Base-by-base conservation (phyloP, 331 rosid species). In the Erythrophleum ivorense region DNA sequence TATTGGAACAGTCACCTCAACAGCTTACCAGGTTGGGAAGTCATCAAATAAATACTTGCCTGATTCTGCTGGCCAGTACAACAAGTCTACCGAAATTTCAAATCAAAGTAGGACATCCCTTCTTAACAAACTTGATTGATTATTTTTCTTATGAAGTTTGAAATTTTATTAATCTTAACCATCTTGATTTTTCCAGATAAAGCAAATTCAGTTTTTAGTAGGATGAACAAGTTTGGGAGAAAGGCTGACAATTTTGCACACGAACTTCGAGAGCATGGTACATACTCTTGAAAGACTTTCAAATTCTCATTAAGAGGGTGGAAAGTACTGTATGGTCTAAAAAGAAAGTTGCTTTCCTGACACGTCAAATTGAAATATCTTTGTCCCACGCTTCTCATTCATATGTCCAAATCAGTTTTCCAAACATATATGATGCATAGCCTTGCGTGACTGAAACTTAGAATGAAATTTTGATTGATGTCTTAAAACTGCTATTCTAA, bases 261-360 rank as follows among this genome's bases (percentile, higher is more conserved):
- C 45, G 89, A 87, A 83, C 70, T 90, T 21, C 81, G 85, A 16
- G 94, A 90, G 49, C 94, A 87, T 19, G 79, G 70, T 75, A 59
- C 10, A 18, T 43, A 57, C 19, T 36, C n/a, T 21, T 31, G 2
- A 31, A 31, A 13, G 3, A 24, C 41, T 62, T 65, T 1, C 5
- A n/a, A 41, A 2, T 68, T 43, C 43, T n/a, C 16, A 41, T 29
- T 24, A 68, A 41, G 6, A 53, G 45, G 6, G n/a, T 21, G 59
- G 36, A 12, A 45, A 60, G 52, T 43, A 41, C 49, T 12, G 55
- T 78, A 41, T 41, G 46, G 46, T 6, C 46, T 41, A 41, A 6
- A 41, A 4, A 41, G 46, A 41, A 41, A 4, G 46, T 41, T 41
- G 46, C 46, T 41, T 41, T 4, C 8, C 7, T 41, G 8, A 4